Percentiles rank a stretch among this genome's conserved stretches.
Evolutionary conservation across 129 eudicot species (phyloP).

Genomic region (Helianthus tuberosus): DNA sequence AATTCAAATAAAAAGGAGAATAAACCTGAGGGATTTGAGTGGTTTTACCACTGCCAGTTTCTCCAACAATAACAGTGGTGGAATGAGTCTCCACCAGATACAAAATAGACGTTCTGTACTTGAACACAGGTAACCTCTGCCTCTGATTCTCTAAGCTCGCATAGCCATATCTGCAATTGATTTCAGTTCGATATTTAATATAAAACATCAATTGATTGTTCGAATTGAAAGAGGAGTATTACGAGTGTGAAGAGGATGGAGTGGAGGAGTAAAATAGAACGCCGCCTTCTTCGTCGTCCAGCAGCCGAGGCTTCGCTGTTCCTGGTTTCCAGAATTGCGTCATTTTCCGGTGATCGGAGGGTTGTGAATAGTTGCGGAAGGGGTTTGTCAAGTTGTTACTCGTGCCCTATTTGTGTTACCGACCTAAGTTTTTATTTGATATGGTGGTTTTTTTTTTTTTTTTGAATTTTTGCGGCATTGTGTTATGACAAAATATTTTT

Average conservation of each 20-base stretch:
- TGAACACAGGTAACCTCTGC: constrained; percentile 80
- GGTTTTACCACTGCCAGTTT: constrained; percentile 96
- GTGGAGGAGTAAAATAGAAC: constrained; percentile 71
- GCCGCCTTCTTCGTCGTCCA: constrained; percentile 99
- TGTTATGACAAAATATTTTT: too few relatives aligned
- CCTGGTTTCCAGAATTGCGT: constrained; percentile 92
- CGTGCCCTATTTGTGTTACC: not conserved
- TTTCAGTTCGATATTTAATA: constrained; percentile 13
- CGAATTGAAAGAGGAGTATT: not conserved
- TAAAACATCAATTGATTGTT: not conserved
- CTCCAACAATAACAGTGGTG: constrained; percentile 83
- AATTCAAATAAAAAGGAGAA: not conserved
- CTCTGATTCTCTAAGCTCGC: constrained; percentile 69
- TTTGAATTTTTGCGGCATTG: too few relatives aligned
- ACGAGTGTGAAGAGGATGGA: constrained; percentile 60
- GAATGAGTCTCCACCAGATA: constrained; percentile 87
- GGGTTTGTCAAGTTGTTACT: not conserved
- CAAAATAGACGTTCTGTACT: constrained; percentile 59
- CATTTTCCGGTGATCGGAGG: constrained; percentile 40
- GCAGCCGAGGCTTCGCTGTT: constrained; percentile 65
- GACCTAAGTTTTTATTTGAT: too few relatives aligned
- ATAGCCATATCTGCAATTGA: constrained; percentile 49
- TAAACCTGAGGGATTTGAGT: constrained; percentile 96
- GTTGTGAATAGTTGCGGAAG: not conserved
- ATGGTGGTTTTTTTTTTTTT: too few relatives aligned